These are phyloP conservation scores for Hibiscus syriacus DNA, from an alignment of 345 rosid species.

Conservation along the genomic window DNA sequence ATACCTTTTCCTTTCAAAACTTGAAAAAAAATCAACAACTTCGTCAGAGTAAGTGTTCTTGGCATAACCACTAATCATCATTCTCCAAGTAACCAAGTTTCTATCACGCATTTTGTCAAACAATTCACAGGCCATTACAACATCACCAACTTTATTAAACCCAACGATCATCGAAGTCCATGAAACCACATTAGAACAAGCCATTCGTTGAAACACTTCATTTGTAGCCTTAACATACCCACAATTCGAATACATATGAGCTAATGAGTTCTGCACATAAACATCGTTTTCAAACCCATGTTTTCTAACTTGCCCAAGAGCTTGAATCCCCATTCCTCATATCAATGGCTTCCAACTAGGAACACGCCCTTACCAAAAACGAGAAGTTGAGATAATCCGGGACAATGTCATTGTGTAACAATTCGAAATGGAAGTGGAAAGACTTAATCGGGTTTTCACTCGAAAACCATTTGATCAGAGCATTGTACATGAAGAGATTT, in stretches of 20 bases:
- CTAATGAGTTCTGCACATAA: slow-evolving; percentile 54
- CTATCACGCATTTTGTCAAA: slow-evolving; percentile 69
- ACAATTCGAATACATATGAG: slow-evolving; percentile 49
- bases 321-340: slow-evolving; percentile 55
- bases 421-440: slow-evolving; percentile 34
- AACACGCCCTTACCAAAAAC: slow-evolving; percentile 46
- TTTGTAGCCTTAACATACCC: slow-evolving; percentile 47
- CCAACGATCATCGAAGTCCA: slow-evolving; percentile 69
- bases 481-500: slow-evolving; percentile 48
- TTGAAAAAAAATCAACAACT: slow-evolving; percentile 46
- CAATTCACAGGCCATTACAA: slow-evolving; percentile 43
- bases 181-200: slow-evolving; percentile 44
- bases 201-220: slow-evolving; percentile 29
- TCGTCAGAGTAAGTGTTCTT: slow-evolving; percentile 33
- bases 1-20: slow-evolving; percentile 37
- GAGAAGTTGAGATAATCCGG: slow-evolving; percentile 72
- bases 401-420: slow-evolving; percentile 23
- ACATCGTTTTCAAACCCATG: slow-evolving; percentile 48
- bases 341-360: slow-evolving; percentile 16
- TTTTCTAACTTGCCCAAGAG: slow-evolving; percentile 42
- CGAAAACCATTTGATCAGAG: slow-evolving; percentile 52
- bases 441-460: slow-evolving; percentile 33
- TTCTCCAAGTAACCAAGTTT: slow-evolving; percentile 69
- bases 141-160: slow-evolving; percentile 34
- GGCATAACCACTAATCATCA: slow-evolving; percentile 61